These are phyloP conservation scores for Pythium coloratum DNA, from an alignment of 352 stramenopile genomes.

Conservation along the genomic window DNA sequence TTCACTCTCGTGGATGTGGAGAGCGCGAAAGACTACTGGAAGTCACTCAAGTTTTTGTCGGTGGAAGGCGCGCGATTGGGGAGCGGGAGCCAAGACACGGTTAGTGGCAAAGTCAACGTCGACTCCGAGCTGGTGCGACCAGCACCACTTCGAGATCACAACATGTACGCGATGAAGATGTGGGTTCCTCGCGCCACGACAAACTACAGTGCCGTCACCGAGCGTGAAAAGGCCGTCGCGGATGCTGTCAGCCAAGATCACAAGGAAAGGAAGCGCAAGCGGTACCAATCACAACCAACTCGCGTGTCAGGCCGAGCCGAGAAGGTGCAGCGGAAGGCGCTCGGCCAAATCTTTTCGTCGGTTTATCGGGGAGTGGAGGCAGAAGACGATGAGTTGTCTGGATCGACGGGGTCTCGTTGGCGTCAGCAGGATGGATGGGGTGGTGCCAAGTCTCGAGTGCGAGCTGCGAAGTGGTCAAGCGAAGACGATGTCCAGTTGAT, in stretches of 20 bases:
- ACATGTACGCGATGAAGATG: slow-evolving; percentile 63
- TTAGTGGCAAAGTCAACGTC: slow-evolving; percentile 50
- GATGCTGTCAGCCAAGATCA: slow-evolving; percentile 24
- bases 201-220: slow-evolving; percentile 49
- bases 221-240: slow-evolving; percentile 59
- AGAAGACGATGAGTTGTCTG: slow-evolving; percentile 5
- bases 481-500: slow-evolving; percentile 69
- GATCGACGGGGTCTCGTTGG: slow-evolving; percentile 12
- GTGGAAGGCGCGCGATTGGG: slow-evolving; percentile 63
- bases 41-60: slow-evolving; percentile 66
- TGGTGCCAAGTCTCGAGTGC: slow-evolving; percentile 49
- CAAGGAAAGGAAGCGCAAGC: slow-evolving; percentile 49
- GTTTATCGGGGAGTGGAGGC: slow-evolving; percentile 17
- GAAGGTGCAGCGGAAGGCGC: slow-evolving; percentile 16
- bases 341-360: slow-evolving; percentile 15
- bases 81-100: slow-evolving; percentile 30
- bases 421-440: slow-evolving; percentile 23
- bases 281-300: slow-evolving; percentile 27
- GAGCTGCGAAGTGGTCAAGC: slow-evolving; percentile 60
- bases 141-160: slow-evolving; percentile 60
- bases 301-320: slow-evolving; percentile 21
- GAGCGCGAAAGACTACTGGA: slow-evolving; percentile 68
- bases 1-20: slow-evolving; percentile 46
- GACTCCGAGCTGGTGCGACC: slow-evolving; percentile 58
- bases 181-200: slow-evolving; percentile 62